Base-by-base conservation (phyloP, 805 yeast species). In the Pichia californica region DNA sequence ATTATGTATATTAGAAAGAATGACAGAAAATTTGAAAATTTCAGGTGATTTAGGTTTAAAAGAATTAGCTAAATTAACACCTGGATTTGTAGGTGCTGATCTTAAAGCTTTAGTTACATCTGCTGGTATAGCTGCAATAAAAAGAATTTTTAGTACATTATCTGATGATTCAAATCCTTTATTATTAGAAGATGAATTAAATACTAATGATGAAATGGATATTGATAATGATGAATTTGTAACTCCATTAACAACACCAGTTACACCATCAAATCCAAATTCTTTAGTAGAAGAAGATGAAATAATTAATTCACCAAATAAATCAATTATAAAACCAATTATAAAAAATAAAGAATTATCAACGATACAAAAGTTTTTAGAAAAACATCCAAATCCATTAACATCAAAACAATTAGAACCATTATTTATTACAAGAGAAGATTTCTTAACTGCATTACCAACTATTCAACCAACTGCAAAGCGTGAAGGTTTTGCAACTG, bases 51-150 rank as follows among this genome's bases (percentile, higher is more conserved):
- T 91, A 51, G 88, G 89, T 52, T 86, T 78, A 59, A 57, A 65
- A 35, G 74, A 75, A 47, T 69, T 93, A 40, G 96, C 98, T 2
- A 89, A 89, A 57, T 68, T 86, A 68, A 93, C 99, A 0, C 97
- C 99, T 0, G 99, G 99, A 14, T 93, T 80, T 63, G 99, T 93
- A 2, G 99, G 98, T 41, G 99, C 99, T 1, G 99, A 93, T 69
- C 72, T 93, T 52, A 88, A 88, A 56, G 94, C 98, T 13, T 71
- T 93, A 45, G 94, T 87, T 1, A 80, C 96, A 0, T 96, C 96
- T 3, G 96, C 99, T 0, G 98, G 98, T 45, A 84, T 88, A 16
- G 76, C 86, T 50, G 96, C 98, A 1, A 89, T 93, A 49, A 89
- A 91, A 58, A 74, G 99, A 52, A 89, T 93, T 5, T 91, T 91